Base-by-base conservation (phyloP, 1,139 yeast genomes). In the Yamadazyma membranifaciens region DNA sequence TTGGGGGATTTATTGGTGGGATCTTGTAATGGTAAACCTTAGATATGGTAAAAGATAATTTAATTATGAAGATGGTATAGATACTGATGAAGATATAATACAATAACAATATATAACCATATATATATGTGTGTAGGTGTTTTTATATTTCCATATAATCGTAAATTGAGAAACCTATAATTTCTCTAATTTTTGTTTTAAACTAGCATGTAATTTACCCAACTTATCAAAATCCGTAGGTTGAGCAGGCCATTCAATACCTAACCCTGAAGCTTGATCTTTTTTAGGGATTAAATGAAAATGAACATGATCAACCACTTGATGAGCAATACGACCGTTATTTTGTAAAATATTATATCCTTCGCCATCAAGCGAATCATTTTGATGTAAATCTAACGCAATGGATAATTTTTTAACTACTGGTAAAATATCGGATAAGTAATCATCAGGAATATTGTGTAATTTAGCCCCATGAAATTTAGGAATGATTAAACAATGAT, bases 221-320 rank as follows among this genome's bases (percentile, higher is more conserved):
- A 87, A 70, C 43, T 79, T 78, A n/a, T 69, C 85, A 58, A 83
- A 78, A 56, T 84, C 84, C 38, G 92, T 83, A 42, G 73, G 76
- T 50, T 81, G 78, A n/a, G 87, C 81, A 4, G 97, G 97, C 97
- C 98, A 91, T 29, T 91, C 89, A 28, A 35, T 28, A 29, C 73
- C 75, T 48, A 91, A 74, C 0, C 98, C 98, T 13, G 89, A 69
- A 31, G 73, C 73, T 2, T 62, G 69, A 52, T 81, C 81, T 44
- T 74, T 75, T 74, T 91, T 91, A 34, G 98, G 98, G 56, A 92
- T 92, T 63, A 92, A 78, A 60, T 92, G 98, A 75, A 92, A 86
- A 63, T 91, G 98, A 43, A 91, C 97, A 62, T 92, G 98, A 55
- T 86, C 95, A 45, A 92, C 97, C 44, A 75, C 81, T 65, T 92